phyloP scores from a whole-genome alignment of 441 rosid species.

The Metrosideros polymorpha region DNA sequence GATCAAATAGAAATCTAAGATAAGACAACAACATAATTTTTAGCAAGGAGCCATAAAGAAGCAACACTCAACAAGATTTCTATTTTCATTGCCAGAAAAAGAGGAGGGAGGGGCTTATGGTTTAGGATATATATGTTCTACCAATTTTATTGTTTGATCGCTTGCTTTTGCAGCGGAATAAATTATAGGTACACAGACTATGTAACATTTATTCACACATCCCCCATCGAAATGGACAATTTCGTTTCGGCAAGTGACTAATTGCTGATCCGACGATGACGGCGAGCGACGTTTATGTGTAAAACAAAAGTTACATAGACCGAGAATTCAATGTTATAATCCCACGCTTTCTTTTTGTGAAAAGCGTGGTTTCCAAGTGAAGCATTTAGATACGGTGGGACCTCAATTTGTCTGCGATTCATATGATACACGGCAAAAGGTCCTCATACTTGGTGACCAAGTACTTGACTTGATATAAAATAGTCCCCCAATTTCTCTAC shows the following conservation, averaged over 20 bases:
- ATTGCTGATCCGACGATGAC: background rate
- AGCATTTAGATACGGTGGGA: background rate
- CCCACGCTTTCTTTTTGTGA: background rate
- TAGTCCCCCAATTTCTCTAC: background rate
- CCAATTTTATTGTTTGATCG: too few species aligned
- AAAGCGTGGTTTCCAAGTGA: background rate
- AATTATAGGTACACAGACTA: background rate
- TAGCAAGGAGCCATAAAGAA: too few species aligned
- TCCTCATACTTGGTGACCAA: background rate
- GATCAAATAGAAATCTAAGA: too few species aligned
- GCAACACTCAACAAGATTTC: too few species aligned
- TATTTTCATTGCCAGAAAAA: too few species aligned
- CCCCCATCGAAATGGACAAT: background rate
- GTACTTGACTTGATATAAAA: too few species aligned
- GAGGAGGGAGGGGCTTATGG: too few species aligned
- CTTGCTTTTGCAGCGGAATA: too few species aligned
- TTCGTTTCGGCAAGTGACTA: background rate
- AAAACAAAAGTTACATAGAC: background rate
- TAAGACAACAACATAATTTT: too few species aligned
- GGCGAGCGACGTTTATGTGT: accelerated
- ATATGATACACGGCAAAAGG: background rate
- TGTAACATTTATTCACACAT: accelerated
- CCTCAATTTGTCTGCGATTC: background rate
- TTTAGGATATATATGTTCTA: too few species aligned
- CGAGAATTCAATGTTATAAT: background rate